Evolutionary conservation across 495 filamentous ascomycete genomes (phyloP).

Genomic region (Jackrogersella minutella): DNA sequence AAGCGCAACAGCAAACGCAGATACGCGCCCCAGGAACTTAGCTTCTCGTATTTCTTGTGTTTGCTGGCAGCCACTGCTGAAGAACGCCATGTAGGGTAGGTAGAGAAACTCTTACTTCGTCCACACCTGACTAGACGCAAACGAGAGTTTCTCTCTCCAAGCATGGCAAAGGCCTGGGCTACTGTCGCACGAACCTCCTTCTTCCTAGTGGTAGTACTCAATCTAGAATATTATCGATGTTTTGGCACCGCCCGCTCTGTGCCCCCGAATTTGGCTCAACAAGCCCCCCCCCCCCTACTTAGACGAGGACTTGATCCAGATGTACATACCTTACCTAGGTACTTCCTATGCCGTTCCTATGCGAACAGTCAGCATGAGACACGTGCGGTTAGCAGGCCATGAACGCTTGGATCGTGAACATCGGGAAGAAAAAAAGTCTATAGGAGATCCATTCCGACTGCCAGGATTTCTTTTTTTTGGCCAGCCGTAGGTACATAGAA

Average conservation of each 20-base stretch:
- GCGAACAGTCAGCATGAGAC: conserved; percentile 12
- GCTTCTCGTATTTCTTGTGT: conserved; percentile 4
- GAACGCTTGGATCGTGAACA: conserved; percentile 1
- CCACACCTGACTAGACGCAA: conserved; percentile 21
- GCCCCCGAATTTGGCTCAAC: conserved; percentile 2
- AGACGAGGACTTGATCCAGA: conserved; percentile 1
- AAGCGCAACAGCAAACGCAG: conserved; percentile 13
- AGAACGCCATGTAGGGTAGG: conserved; percentile 1
- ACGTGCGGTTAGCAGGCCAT: conserved; percentile 3
- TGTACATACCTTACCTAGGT: background rate
- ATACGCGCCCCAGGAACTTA: background rate
- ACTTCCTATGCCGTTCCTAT: conserved; percentile 14
- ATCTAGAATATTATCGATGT: conserved; percentile 13
- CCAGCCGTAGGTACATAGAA: background rate
- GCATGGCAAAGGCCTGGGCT: background rate
- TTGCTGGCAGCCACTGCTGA: conserved; percentile 14
- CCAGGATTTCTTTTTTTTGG: background rate
- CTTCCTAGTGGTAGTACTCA: conserved; percentile 13
- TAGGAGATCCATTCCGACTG: too few species aligned
- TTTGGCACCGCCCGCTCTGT: conserved; percentile 13
- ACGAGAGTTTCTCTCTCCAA: conserved; percentile 5
- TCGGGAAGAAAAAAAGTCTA: conserved; percentile 1
- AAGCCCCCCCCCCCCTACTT: background rate
- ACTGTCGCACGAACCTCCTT: conserved; percentile 20
- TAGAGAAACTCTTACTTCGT: background rate